Evolutionary conservation across 495 filamentous ascomycete genomes (phyloP).

Genomic region (Tuber calosporum): DNA sequence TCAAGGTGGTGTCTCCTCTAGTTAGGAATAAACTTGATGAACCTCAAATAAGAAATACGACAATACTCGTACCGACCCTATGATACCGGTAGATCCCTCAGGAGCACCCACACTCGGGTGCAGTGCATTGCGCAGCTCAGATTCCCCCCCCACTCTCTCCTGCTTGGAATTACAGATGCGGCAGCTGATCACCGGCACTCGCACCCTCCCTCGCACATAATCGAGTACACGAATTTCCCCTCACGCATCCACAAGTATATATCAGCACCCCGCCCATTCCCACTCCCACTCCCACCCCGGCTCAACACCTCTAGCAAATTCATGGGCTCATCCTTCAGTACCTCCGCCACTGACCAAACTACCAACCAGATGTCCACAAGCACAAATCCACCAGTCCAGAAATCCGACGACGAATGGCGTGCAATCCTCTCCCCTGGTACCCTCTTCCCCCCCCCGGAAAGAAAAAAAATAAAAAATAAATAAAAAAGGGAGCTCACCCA

Average conservation of each 20-base stretch:
- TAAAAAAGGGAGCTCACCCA: too few species aligned
- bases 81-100: not conserved
- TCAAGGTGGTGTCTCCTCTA: too few species aligned
- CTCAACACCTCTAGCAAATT: slow-evolving; percentile 44
- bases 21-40: too few species aligned
- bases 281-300: slow-evolving; percentile 49
- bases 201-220: not conserved
- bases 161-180: not conserved
- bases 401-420: slow-evolving; percentile 77
- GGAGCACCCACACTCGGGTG: too few species aligned
- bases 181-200: not conserved
- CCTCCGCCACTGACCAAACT: slow-evolving; percentile 47
- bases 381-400: slow-evolving; percentile 75
- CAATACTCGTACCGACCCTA: not conserved
- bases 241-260: slow-evolving; percentile 9
- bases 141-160: not conserved
- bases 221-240: too few species aligned
- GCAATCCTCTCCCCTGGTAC: slow-evolving; percentile 70
- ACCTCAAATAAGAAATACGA: slow-evolving; percentile 11
- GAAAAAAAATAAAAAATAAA: too few species aligned
- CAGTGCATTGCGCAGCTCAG: too few species aligned
- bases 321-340: slow-evolving; percentile 67
- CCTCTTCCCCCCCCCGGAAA: slow-evolving; percentile 12
- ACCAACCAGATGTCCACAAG: slow-evolving; percentile 33
- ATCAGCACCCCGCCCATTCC: slow-evolving; percentile 25